Base-by-base conservation (phyloP, 148 eudicot genomes). In the Cornus suecica region DNA sequence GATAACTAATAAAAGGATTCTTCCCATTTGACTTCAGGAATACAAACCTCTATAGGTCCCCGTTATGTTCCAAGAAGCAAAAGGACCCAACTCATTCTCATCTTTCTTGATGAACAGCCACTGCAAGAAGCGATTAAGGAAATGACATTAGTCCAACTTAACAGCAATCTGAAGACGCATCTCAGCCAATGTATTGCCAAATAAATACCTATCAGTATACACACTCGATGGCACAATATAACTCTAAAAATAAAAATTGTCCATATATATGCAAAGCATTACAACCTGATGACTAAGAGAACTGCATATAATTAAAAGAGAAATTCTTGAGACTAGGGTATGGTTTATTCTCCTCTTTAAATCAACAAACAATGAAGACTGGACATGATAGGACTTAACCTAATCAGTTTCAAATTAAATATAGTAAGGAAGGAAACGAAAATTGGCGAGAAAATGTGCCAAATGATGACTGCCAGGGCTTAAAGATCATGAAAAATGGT, bases 41-140 rank as follows among this genome's bases (percentile, higher is more conserved):
- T 70, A 83, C 94, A 78, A 78, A 95, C 99, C 99, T 96, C 86
- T 83, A 78, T 93, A 96, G 29, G 98, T 96, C 80, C 99, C 99
- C 26, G 97, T 93, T 76, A 96, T 90, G 77, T 96, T 96, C 99
- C 99, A 96, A 69, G 88, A 76, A 78, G 97, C 85, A 82, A 90
- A 85, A 37, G 93, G 88, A 48, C 92, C 93, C 75, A 83, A 74
- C 78, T 93, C 93, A 76, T 74, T 84, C 71, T 96, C 93, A 65
- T 91, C 93, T 82, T 90, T 93, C 66, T 90, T 86, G 64, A 85
- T 84, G 79, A 86, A 85, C 75, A 92, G 94, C 99, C 99, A 93
- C 99, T 96, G 87, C 84, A 86, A 80, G 73, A 84, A 78, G 73
- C 73, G 76, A 75, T 68, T 58, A 65, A 66, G 66, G 71, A 77